phyloP scores from a whole-genome alignment of 768 basidiomycete genomes.

The Boletus subparvulus region DNA sequence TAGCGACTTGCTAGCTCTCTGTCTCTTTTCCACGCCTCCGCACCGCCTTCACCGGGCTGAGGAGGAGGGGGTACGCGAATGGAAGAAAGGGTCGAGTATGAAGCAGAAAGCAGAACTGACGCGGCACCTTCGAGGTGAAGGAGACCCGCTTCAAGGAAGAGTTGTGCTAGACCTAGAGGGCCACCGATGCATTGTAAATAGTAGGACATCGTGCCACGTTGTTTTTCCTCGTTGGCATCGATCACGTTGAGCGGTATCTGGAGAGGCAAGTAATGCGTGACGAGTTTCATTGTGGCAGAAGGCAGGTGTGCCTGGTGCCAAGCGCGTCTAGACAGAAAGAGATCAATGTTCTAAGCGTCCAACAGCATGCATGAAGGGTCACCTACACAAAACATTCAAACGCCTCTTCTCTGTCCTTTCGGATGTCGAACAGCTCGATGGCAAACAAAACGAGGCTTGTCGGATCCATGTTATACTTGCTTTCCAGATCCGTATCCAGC shows the following conservation, averaged over 20 bases:
- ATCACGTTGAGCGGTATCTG: constrained; percentile 42
- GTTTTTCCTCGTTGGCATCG: constrained; percentile 36
- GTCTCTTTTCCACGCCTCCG: constrained; percentile 74
- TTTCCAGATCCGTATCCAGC: constrained; percentile 50
- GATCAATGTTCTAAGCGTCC: not conserved
- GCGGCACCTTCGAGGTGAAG: constrained; percentile 83
- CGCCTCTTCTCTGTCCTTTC: constrained; percentile 71
- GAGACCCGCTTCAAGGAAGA: constrained; percentile 77
- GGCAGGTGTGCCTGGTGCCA: constrained; percentile 79
- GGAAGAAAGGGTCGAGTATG: constrained; percentile 75
- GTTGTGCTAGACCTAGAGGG: constrained; percentile 61
- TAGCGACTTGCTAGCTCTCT: constrained; percentile 67
- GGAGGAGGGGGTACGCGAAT: constrained; percentile 62
- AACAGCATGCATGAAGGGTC: not conserved
- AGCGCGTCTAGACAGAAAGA: constrained; percentile 54
- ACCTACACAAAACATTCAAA: constrained; percentile 81
- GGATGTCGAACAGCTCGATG: constrained; percentile 70
- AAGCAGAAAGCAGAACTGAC: constrained; percentile 64
- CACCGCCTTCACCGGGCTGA: constrained; percentile 54
- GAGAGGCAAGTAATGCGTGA: constrained; percentile 68
- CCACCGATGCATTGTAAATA: constrained; percentile 69
- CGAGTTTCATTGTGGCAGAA: constrained; percentile 75
- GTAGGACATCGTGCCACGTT: constrained; percentile 57
- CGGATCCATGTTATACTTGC: constrained; percentile 82
- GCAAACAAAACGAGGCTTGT: constrained; percentile 75